Conservation (phyloP, 345 rosid species). For the Melaleuca quinquenervia region DNA sequence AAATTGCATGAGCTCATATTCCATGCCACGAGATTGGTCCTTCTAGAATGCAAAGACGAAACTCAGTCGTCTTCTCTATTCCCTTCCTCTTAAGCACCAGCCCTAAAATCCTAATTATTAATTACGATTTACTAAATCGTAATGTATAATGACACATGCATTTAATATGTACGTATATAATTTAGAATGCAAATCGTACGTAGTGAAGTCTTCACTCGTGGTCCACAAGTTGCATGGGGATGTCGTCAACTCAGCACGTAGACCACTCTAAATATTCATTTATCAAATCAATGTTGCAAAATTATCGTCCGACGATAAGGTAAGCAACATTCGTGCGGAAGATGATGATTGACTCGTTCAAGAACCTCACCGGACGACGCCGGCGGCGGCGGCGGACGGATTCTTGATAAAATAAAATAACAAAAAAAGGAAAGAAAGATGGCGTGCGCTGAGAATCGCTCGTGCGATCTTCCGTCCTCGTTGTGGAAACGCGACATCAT, state of each 20-base stretch:
- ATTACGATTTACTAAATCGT: background rate
- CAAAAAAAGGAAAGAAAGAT: background rate
- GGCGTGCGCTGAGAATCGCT: background rate
- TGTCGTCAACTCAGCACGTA: background rate
- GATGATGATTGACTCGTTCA: background rate
- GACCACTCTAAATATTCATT: background rate
- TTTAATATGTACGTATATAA: background rate
- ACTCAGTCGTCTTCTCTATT: background rate
- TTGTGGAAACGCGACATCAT: background rate
- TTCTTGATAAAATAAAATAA: background rate
- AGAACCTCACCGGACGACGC: background rate
- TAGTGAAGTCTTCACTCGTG: background rate
- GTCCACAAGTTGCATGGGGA: background rate
- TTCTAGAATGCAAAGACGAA: background rate
- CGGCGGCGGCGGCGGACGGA: rapidly evolving
- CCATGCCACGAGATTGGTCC: background rate
- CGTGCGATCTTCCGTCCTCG: too few relatives aligned
- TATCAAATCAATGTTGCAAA: background rate
- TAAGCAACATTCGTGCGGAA: too few relatives aligned
- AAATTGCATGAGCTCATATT: background rate
- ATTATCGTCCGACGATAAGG: background rate
- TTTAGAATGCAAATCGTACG: background rate
- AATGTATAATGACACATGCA: background rate
- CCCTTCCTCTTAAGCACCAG: background rate
- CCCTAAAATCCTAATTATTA: background rate